These are phyloP conservation scores for Fusarium circinatum DNA, from an alignment of 2,329 filamentous ascomycete genomes.

Conservation along the genomic window DNA sequence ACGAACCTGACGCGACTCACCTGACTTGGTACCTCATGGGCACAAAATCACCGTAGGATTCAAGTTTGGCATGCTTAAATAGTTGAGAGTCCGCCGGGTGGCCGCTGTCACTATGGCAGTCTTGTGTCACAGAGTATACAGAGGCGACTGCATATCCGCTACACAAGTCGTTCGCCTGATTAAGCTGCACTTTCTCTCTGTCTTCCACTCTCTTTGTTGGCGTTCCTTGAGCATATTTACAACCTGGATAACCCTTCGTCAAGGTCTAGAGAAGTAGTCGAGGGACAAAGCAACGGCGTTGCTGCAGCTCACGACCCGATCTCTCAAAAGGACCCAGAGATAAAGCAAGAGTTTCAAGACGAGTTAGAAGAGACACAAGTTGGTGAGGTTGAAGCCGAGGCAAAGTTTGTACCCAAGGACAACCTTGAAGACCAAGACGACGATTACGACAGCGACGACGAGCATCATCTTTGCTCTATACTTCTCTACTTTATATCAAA, in stretches of 20 bases:
- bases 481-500: slow-evolving; percentile 38
- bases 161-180: slow-evolving; percentile 16
- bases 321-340: slow-evolving; percentile 9
- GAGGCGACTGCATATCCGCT: slow-evolving; percentile 24
- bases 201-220: neutral
- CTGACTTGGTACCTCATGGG: slow-evolving; percentile 27
- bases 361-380: neutral
- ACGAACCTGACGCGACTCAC: slow-evolving; percentile 38
- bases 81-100: neutral
- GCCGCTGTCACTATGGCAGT: slow-evolving; percentile 10
- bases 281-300: slow-evolving; percentile 24
- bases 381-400: slow-evolving; percentile 3
- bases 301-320: slow-evolving; percentile 26
- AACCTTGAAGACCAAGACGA: neutral
- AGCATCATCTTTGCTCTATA: slow-evolving; percentile 32
- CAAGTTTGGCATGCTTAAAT: slow-evolving; percentile 21
- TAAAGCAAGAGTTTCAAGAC: slow-evolving; percentile 1
- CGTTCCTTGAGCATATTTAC: neutral
- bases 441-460: slow-evolving; percentile 35
- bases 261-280: slow-evolving; percentile 21
- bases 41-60: neutral
- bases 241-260: slow-evolving; percentile 25
- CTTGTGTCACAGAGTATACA: slow-evolving; percentile 21
- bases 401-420: neutral
- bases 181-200: neutral